Percentiles rank a stretch among this genome's conserved stretches.
These are phyloP conservation scores for Pontederia paniculata DNA, from an alignment of 176 grass and related monocot species.

Conservation along the genomic window DNA sequence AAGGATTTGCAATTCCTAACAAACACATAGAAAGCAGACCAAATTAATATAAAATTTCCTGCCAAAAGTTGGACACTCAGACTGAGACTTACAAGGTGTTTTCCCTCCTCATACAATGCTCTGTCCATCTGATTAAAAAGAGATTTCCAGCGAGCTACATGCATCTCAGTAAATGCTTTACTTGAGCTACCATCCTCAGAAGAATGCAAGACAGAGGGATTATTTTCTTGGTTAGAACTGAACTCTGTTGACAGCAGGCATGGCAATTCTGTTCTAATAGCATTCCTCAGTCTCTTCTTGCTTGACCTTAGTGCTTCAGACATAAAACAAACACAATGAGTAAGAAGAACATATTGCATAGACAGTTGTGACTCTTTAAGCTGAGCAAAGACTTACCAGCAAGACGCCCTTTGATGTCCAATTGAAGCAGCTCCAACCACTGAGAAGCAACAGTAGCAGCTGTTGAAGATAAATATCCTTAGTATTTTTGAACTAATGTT, in stretches of 20 bases:
- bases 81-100: conserved; percentile 48
- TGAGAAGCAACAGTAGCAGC: conserved; percentile 79
- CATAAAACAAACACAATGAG: too few species aligned
- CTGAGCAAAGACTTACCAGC: conserved; percentile 46
- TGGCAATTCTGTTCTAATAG: conserved; percentile 54
- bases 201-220: conserved; percentile 25
- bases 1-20: too few species aligned
- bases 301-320: conserved; percentile 14
- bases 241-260: conserved; percentile 71
- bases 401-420: conserved; percentile 88
- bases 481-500: too few species aligned
- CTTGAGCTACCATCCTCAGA: conserved; percentile 18
- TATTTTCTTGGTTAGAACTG: conserved; percentile 49
- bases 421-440: conserved; percentile 86
- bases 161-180: conserved; percentile 44
- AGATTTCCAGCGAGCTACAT: conserved; percentile 70
- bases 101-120: conserved; percentile 71
- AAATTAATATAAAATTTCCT: too few species aligned
- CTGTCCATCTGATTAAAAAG: conserved; percentile 88
- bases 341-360: conserved; percentile 21
- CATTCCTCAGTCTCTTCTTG: conserved; percentile 20
- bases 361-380: too few species aligned
- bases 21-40: too few species aligned
- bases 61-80: too few species aligned
- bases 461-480: conserved; percentile 19